These are phyloP conservation scores for Neofusicoccum parvum DNA, from an alignment of 2,329 filamentous ascomycete species.

Conservation along the genomic window DNA sequence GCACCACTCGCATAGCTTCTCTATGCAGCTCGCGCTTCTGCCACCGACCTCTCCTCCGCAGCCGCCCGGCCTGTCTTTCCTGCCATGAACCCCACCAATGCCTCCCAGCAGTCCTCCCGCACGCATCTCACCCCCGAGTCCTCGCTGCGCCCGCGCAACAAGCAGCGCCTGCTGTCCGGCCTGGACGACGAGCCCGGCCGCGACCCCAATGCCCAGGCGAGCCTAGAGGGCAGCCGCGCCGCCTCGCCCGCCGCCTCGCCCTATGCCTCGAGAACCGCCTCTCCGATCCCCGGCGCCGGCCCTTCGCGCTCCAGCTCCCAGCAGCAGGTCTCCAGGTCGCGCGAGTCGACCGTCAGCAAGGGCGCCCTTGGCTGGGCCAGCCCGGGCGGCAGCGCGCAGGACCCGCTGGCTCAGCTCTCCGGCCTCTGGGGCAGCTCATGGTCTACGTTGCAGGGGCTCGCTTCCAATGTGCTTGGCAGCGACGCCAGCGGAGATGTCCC, in stretches of 20 bases:
- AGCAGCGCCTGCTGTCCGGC: conserved; percentile 48
- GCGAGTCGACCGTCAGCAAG: conserved; percentile 4
- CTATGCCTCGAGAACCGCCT: conserved; percentile 41
- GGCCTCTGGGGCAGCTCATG: conserved; percentile 52
- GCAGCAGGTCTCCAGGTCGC: conserved; percentile 20
- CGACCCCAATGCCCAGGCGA: not conserved
- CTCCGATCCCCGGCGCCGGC: conserved; percentile 44
- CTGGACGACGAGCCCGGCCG: conserved; percentile 42
- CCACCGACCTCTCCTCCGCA: conserved; percentile 5
- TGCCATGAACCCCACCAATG: conserved; percentile 45
- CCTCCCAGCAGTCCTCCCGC: conserved; percentile 39
- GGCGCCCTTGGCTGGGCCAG: not conserved
- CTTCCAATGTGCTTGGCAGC: conserved; percentile 49
- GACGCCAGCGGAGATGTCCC: conserved; percentile 27
- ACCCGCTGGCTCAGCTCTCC: conserved; percentile 40
- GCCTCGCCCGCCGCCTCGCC: conserved; percentile 41
- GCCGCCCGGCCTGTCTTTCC: conserved; percentile 5
- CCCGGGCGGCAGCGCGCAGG: conserved; percentile 27
- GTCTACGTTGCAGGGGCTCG: conserved; percentile 52
- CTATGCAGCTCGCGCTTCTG: conserved; percentile 2
- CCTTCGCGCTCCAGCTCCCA: conserved; percentile 36
- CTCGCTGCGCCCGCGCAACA: conserved; percentile 49
- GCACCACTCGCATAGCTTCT: conserved; percentile 16
- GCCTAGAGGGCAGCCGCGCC: conserved; percentile 26
- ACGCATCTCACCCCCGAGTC: conserved; percentile 41